A percentile compares a stretch with the other conserved stretches of the same genome.
Conservation (phyloP, 1,284 basidiomycete genomes). For the Mycosarcoma maydis region DNA sequence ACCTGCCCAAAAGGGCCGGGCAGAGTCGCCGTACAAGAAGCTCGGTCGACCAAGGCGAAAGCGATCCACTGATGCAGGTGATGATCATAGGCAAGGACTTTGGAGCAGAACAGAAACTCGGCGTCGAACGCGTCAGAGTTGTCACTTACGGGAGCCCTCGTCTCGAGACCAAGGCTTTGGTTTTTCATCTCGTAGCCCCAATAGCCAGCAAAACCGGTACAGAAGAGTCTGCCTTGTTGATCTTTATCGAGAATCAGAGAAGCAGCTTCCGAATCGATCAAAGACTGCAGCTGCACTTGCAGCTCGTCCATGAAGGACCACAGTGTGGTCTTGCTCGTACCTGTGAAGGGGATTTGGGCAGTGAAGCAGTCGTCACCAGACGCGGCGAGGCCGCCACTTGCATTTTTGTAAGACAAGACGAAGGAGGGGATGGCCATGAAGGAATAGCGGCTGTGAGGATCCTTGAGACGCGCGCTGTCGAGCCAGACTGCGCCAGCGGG, state of each 20-base stretch:
- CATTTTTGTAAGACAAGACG: slow-evolving; percentile 50
- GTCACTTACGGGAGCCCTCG: slow-evolving; percentile 4
- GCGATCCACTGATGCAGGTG: slow-evolving; percentile 68
- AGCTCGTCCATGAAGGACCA: slow-evolving; percentile 55
- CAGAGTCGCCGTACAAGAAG: background rate
- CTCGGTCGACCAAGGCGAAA: slow-evolving; percentile 55
- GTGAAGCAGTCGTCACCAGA: slow-evolving; percentile 10
- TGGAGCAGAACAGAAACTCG: slow-evolving; percentile 68
- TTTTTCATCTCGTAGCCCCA: slow-evolving; percentile 72
- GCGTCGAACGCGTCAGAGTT: slow-evolving; percentile 54
- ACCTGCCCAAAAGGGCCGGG: slow-evolving; percentile 6
- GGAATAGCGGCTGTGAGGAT: slow-evolving; percentile 50
- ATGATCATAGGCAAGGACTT: slow-evolving; percentile 68
- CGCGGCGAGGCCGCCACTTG: slow-evolving; percentile 7
- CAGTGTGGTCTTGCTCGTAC: slow-evolving; percentile 24
- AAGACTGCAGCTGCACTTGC: slow-evolving; percentile 39
- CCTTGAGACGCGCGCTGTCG: slow-evolving; percentile 67
- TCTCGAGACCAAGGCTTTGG: slow-evolving; percentile 66
- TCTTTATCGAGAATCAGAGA: slow-evolving; percentile 2
- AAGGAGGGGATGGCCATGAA: slow-evolving; percentile 62
- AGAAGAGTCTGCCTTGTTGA: slow-evolving; percentile 62
- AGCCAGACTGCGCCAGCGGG: slow-evolving; percentile 70
- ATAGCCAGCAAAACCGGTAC: slow-evolving; percentile 71
- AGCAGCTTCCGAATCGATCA: slow-evolving; percentile 8
- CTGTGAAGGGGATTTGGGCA: background rate